Evolutionary conservation across 2,329 filamentous ascomycete species (phyloP).

Genomic region (Leptographium lundbergii): DNA sequence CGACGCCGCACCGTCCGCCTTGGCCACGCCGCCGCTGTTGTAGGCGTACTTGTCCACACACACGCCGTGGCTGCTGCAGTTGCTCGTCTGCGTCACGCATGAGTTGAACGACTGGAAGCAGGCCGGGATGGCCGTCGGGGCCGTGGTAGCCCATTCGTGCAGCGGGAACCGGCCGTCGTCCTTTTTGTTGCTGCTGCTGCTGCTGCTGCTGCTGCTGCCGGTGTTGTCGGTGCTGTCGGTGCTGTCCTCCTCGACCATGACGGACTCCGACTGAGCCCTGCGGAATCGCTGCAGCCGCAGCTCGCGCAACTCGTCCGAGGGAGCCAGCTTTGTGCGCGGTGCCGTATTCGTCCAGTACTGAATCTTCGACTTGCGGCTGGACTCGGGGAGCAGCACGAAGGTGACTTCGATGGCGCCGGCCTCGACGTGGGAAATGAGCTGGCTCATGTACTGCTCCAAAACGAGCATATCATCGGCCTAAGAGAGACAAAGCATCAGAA

Average conservation of each 20-base stretch:
- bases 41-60: conserved; percentile 56
- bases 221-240: conserved; percentile 6
- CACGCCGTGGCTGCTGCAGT: conserved; percentile 70
- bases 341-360: conserved; percentile 27
- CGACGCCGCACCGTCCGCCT: conserved; percentile 9
- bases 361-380: conserved; percentile 23
- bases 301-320: neutral
- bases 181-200: conserved; percentile 7
- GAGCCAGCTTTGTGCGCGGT: conserved; percentile 16
- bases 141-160: conserved; percentile 16
- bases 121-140: conserved; percentile 40
- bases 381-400: conserved; percentile 40
- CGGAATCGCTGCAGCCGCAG: conserved; percentile 23
- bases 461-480: conserved; percentile 30
- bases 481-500: conserved; percentile 6
- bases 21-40: conserved; percentile 24
- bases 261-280: conserved; percentile 30
- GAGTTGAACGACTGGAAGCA: conserved; percentile 62
- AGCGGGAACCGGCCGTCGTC: conserved; percentile 4
- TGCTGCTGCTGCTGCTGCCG: conserved; percentile 9
- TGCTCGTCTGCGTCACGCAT: conserved; percentile 58
- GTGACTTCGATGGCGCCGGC: conserved; percentile 42
- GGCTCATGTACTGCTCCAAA: conserved; percentile 30
- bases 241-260: conserved; percentile 22
- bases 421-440: conserved; percentile 31